Base-by-base conservation (phyloP, 768 basidiomycete genomes). In the Lactarius psammicola region DNA sequence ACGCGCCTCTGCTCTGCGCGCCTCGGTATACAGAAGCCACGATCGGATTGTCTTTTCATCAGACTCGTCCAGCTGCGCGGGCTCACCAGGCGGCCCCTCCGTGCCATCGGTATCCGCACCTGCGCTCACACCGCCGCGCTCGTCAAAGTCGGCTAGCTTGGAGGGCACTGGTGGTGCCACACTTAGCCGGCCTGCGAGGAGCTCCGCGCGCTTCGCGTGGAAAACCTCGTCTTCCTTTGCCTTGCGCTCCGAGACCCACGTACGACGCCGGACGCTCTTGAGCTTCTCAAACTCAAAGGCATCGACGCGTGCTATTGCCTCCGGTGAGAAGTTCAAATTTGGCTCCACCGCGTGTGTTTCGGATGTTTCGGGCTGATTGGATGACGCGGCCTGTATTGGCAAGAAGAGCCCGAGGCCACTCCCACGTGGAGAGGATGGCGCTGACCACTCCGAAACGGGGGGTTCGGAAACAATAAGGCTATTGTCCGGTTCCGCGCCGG, bases 401-500 rank as follows among this genome's bases (percentile, higher is more conserved):
- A 70, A n/a, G 56, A 66, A 69, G 28, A 70, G 31, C 17, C 68
- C 68, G 26, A 69, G 68, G 20, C 66, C 57, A 38, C 61, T 59
- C 7, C 61, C 57, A 31, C 66, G 62, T 31, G 59, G 68, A n/a
- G 60, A 65, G 38, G 51, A 55, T 31, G 58, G 36, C 15, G 53
- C 58, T 18, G 68, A 53, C 62, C 55, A 69, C 34, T 69, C 69
- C 17, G 67, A 40, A 10, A 56, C 68, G 11, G 59, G 38, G 9
- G 40, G 13, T 15, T 68, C 67, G 10, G 67, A 42, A n/a, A 55
- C 60, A 51, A 71, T 62, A 44, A 71, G 65, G 34, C 75, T 73
- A 30, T 81, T 75, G 63, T 81, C 80, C 7, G 74, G 75, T n/a
- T 80, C 80, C 28, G 74, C 81, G 6, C 80, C 80, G 1, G 80